phyloP scores from a whole-genome alignment of 495 filamentous ascomycete genomes.

The Penicillium samsonianum region DNA sequence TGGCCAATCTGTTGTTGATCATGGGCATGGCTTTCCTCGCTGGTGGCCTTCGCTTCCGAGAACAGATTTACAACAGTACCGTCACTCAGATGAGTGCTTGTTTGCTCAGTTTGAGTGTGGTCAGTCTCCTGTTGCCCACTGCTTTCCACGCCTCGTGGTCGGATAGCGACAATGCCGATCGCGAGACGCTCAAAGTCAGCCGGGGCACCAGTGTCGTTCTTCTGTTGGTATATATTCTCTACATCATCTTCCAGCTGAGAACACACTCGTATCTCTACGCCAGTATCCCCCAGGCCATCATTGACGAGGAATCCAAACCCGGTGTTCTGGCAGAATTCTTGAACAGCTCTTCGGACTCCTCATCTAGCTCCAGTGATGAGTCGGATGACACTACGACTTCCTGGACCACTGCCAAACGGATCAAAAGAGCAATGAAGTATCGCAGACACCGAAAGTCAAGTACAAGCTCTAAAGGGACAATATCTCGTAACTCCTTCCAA shows the following conservation, averaged over 20 bases:
- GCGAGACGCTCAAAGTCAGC: constrained; percentile 75
- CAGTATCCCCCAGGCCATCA: constrained; percentile 83
- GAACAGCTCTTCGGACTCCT: constrained; percentile 66
- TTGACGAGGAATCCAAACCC: constrained; percentile 84
- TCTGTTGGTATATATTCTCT: constrained; percentile 79
- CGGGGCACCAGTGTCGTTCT: constrained; percentile 90
- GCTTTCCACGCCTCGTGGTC: constrained; percentile 89
- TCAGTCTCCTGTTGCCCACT: constrained; percentile 81
- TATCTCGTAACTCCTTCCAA: constrained; percentile 33
- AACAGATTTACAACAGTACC: constrained; percentile 94
- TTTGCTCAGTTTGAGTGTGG: constrained; percentile 84
- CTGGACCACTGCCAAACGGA: constrained; percentile 70
- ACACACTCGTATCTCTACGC: constrained; percentile 90
- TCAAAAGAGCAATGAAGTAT: constrained; percentile 69
- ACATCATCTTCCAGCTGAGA: constrained; percentile 88
- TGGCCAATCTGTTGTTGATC: constrained; percentile 85
- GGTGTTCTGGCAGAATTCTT: constrained; percentile 81
- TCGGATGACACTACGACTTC: constrained; percentile 68
- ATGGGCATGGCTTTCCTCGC: constrained; percentile 88
- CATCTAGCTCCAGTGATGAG: constrained; percentile 62
- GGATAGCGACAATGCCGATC: constrained; percentile 60
- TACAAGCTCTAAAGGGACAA: constrained; percentile 64
- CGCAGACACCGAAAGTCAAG: constrained; percentile 72
- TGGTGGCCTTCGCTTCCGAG: constrained; percentile 82
- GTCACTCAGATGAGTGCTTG: constrained; percentile 95